phyloP scores from a whole-genome alignment of 2,329 filamentous ascomycete species.

The Claviceps maximensis region DNA sequence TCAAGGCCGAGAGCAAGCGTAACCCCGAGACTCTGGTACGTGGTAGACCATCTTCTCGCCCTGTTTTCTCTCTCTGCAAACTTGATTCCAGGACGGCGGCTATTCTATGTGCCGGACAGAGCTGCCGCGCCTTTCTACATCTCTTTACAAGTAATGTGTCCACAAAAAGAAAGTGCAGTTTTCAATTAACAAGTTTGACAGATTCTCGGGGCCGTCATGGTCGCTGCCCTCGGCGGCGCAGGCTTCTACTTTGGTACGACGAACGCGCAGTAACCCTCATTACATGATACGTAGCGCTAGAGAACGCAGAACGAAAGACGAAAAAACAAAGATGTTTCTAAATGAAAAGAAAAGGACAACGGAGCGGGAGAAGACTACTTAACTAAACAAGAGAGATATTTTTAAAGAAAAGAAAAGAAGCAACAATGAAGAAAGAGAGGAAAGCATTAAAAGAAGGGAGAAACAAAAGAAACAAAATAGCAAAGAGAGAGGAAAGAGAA shows the following conservation, averaged over 20 bases:
- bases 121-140: neutral
- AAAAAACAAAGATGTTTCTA: no score
- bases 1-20: conserved; percentile 46
- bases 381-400: no score
- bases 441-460: neutral
- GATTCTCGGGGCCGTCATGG: conserved; percentile 89
- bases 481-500: neutral
- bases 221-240: conserved; percentile 71
- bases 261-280: neutral
- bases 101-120: no score
- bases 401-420: no score
- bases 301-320: no score
- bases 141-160: conserved; percentile 1
- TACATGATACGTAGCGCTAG: neutral
- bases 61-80: no score
- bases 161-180: neutral
- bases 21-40: conserved; percentile 33
- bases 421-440: neutral
- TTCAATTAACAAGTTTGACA: conserved; percentile 22
- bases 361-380: no score
- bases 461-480: neutral
- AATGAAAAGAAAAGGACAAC: no score
- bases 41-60: conserved; percentile 10
- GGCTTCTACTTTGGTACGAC: conserved; percentile 74
- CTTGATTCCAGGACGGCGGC: no score